phyloP scores from a whole-genome alignment of 2,329 filamentous ascomycete genomes.

The Periconia sp. region DNA sequence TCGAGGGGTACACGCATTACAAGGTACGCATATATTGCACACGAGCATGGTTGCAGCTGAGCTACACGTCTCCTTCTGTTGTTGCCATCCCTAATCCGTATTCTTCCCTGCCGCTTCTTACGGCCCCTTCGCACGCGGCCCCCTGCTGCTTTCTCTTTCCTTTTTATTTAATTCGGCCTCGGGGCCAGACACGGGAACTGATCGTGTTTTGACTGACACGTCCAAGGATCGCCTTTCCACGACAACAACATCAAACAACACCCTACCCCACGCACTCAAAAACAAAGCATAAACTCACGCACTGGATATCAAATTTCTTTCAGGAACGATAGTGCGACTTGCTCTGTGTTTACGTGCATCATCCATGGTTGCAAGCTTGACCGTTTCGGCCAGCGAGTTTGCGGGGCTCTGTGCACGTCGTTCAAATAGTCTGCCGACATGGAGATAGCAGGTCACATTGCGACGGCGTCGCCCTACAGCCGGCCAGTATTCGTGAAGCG shows the following conservation, averaged over 20 bases:
- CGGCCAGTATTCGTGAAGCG: conserved; percentile 40
- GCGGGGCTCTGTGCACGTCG: conserved; percentile 27
- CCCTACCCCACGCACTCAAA: too few relatives aligned
- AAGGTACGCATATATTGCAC: conserved; percentile 38
- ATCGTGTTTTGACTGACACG: not conserved
- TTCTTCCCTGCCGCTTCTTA: conserved; percentile 2
- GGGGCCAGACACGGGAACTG: conserved; percentile 1
- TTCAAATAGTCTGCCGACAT: conserved; percentile 22
- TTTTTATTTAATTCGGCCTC: conserved; percentile 19
- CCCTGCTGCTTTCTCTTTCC: conserved; percentile 11
- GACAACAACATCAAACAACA: not conserved
- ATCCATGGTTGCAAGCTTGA: conserved; percentile 30
- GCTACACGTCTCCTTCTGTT: conserved; percentile 17
- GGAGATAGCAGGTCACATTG: conserved; percentile 12
- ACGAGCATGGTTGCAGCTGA: conserved; percentile 23
- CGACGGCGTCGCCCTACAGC: conserved; percentile 12
- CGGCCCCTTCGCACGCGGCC: conserved; percentile 9
- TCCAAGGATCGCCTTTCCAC: not conserved
- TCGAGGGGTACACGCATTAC: conserved; percentile 25
- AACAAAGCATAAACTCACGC: not conserved
- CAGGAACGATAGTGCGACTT: not conserved
- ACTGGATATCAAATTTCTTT: not conserved
- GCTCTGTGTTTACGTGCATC: conserved; percentile 13
- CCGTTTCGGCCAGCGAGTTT: conserved; percentile 24
- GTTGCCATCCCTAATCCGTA: conserved; percentile 13